Evolutionary conservation across 257 asterid species (phyloP).

Genomic region (Buddleja alternifolia): DNA sequence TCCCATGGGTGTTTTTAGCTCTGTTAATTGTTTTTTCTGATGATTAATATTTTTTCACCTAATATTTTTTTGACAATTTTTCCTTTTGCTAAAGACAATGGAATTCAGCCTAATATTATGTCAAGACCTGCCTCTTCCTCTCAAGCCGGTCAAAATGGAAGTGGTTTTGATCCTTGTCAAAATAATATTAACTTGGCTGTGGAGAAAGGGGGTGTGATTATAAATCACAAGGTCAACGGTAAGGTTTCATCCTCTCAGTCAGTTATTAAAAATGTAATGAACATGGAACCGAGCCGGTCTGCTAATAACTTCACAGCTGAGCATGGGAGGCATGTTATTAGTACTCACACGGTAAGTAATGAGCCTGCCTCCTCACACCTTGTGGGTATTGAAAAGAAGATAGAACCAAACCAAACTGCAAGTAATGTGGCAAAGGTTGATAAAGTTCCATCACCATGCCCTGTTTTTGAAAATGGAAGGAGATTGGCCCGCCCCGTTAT

Average conservation of each 20-base stretch:
- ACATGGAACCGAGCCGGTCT: constrained; percentile 26
- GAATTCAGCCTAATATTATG: constrained; percentile 31
- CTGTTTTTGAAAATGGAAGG: constrained; percentile 26
- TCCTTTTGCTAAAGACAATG: constrained; percentile 40
- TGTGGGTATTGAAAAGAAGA: constrained; percentile 25
- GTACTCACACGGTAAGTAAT: constrained; percentile 25
- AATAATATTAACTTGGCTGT: constrained; percentile 21
- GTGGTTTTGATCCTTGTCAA: constrained; percentile 32
- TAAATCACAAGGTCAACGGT: constrained; percentile 30
- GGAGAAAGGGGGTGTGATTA: constrained; percentile 26
- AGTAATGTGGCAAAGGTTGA: constrained; percentile 12
- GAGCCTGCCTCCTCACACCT: constrained; percentile 33
- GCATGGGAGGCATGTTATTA: constrained; percentile 21
- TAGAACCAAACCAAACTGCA: constrained; percentile 38
- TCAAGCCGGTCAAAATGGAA: constrained; percentile 41
- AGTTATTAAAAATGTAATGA: constrained; percentile 34
- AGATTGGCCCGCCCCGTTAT: neutral
- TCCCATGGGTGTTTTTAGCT: neutral
- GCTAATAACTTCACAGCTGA: constrained; percentile 28
- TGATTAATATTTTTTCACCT: constrained; percentile 29
- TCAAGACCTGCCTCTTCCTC: constrained; percentile 37
- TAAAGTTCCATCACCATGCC: constrained; percentile 17
- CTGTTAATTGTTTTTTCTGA: constrained; percentile 11
- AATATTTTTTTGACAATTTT: constrained; percentile 21
- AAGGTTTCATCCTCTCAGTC: constrained; percentile 38